These are phyloP conservation scores for Piloderma croceum DNA, from an alignment of 768 basidiomycete genomes.

Conservation along the genomic window DNA sequence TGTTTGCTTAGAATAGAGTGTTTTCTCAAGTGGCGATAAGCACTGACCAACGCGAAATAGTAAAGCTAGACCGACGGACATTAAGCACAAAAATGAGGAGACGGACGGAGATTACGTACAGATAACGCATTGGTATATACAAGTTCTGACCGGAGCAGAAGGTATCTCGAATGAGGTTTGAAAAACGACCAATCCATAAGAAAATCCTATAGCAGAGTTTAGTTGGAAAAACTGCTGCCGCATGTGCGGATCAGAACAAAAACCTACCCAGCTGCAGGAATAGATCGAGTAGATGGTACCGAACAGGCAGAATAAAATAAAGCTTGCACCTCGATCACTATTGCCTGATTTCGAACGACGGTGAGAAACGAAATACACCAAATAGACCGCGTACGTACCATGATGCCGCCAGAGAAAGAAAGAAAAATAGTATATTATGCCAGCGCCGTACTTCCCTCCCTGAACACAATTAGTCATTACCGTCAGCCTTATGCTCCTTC, in stretches of 20 bases:
- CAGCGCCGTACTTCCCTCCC: conserved; percentile 80
- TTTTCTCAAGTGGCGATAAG: not conserved
- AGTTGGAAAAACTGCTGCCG: not conserved
- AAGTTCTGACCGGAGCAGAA: conserved; percentile 67
- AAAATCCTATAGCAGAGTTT: conserved; percentile 52
- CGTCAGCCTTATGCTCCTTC: too few species aligned
- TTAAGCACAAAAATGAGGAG: not conserved
- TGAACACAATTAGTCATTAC: too few species aligned
- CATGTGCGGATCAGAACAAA: too few species aligned
- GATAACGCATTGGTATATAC: conserved; percentile 60
- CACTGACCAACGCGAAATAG: conserved; percentile 69
- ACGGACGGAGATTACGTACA: conserved; percentile 26
- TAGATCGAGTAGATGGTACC: conserved; percentile 64
- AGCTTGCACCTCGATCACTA: conserved; percentile 38
- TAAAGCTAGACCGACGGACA: conserved; percentile 46
- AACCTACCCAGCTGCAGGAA: conserved; percentile 68
- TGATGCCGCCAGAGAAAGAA: conserved; percentile 78
- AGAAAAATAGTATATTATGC: conserved; percentile 57
- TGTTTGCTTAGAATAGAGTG: conserved; percentile 1
- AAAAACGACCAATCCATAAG: conserved; percentile 91
- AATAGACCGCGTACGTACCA: too few species aligned
- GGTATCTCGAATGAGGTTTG: conserved; percentile 47
- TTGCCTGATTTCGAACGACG: conserved; percentile 21
- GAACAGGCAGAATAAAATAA: conserved; percentile 65
- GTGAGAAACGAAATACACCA: too few species aligned